A percentile compares a stretch with the other conserved stretches of the same genome.
These are phyloP conservation scores for Aspergillus avenaceus DNA, from an alignment of 495 filamentous ascomycete species.

Conservation along the genomic window DNA sequence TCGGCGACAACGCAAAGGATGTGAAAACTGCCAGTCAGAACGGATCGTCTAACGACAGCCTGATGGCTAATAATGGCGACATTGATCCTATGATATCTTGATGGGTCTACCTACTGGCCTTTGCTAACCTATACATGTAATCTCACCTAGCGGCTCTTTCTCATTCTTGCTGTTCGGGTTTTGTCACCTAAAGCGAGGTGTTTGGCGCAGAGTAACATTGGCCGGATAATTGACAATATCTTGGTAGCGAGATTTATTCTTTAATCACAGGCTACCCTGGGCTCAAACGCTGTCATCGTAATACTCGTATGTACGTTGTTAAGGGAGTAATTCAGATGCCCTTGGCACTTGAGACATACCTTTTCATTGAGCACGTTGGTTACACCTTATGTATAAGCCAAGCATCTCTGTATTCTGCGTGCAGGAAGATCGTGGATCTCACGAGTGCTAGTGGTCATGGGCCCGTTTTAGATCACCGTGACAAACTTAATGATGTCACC, in stretches of 20 bases:
- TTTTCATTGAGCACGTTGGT: too few relatives aligned
- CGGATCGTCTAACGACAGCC: constrained; percentile 32
- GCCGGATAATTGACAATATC: not conserved
- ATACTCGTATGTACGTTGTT: too few relatives aligned
- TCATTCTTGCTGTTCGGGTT: not conserved
- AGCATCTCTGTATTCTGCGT: too few relatives aligned
- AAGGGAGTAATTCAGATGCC: too few relatives aligned
- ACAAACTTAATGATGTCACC: too few relatives aligned
- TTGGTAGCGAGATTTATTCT: not conserved
- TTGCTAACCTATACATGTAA: not conserved
- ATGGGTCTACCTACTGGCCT: constrained; percentile 3
- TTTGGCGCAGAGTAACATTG: not conserved
- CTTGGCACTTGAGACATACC: too few relatives aligned
- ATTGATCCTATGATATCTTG: constrained; percentile 59
- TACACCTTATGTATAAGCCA: too few relatives aligned
- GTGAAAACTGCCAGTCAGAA: constrained; percentile 15
- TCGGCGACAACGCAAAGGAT: constrained; percentile 45
- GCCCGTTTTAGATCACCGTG: too few relatives aligned
- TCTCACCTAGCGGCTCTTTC: not conserved
- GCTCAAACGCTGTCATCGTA: too few relatives aligned
- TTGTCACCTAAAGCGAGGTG: not conserved
- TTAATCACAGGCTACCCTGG: too few relatives aligned
- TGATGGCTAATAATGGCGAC: constrained; percentile 46
- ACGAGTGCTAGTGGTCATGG: too few relatives aligned
- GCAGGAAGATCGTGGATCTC: too few relatives aligned